phyloP scores from a whole-genome alignment of 805 yeast genomes.

The Tetrapisispora iriomotensis region DNA sequence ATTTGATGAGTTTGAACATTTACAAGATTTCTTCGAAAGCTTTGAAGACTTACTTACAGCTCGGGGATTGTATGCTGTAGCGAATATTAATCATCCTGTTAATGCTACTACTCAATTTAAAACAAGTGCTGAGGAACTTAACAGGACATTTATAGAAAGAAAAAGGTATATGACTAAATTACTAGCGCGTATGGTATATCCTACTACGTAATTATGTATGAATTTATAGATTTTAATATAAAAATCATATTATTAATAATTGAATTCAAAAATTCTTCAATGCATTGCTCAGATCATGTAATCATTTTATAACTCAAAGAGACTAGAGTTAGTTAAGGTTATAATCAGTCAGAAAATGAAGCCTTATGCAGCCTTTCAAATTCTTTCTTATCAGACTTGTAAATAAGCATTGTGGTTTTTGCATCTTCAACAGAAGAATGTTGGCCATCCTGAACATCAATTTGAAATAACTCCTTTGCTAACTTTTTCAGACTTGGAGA shows the following conservation, averaged over 20 bases:
- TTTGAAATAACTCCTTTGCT: conserved; percentile 43
- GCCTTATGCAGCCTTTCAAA: conserved; percentile 40
- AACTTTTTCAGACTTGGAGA: conserved; percentile 66
- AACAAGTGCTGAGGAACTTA: too few relatives aligned
- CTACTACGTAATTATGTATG: conserved; percentile 6
- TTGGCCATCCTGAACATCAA: conserved; percentile 59
- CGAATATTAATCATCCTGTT: conserved; percentile 5
- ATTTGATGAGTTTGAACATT: conserved; percentile 23
- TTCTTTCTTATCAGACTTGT: conserved; percentile 48
- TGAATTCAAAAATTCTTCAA: too few relatives aligned
- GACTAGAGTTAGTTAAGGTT: too few relatives aligned
- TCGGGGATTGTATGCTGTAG: conserved; percentile 14
- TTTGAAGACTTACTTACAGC: conserved; percentile 18
- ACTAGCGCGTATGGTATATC: conserved; percentile 4
- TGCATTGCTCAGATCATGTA: too few relatives aligned
- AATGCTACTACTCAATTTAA: too few relatives aligned
- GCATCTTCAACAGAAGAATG: conserved; percentile 93
- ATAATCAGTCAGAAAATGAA: neutral
- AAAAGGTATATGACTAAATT: conserved; percentile 3
- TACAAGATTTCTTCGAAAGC: conserved; percentile 14
- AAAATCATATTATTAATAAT: neutral
- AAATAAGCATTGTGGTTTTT: conserved; percentile 75
- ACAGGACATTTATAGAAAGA: neutral
- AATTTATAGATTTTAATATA: neutral
- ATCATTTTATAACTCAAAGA: too few relatives aligned